Evolutionary conservation across 2,329 filamentous ascomycete species (phyloP).

Genomic region (Sarocladiaceae sp.): DNA sequence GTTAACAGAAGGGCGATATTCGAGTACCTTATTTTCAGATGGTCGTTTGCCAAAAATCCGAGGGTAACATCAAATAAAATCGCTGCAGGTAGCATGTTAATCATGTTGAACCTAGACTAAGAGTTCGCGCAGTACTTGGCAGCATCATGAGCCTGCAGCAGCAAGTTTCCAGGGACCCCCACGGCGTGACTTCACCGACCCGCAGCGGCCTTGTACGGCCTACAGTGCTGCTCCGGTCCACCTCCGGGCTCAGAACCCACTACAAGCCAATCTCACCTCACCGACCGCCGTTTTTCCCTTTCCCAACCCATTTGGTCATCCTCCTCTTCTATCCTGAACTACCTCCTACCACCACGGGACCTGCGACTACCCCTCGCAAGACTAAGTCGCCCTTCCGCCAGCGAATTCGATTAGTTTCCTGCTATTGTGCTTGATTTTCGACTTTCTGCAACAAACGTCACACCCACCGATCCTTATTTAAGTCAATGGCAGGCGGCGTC

Average conservation of each 20-base stretch:
- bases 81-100: no score
- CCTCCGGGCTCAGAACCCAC: conserved; percentile 5
- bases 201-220: background rate
- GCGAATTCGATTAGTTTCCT: no score
- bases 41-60: no score
- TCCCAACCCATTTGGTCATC: background rate
- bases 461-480: conserved; percentile 16
- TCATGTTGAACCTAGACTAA: no score
- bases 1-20: background rate
- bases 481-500: conserved; percentile 55
- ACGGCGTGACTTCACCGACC: conserved; percentile 9
- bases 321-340: no score
- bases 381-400: conserved; percentile 9
- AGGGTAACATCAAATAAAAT: no score
- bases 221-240: conserved; percentile 7
- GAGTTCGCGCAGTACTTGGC: background rate
- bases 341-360: background rate
- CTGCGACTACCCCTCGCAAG: background rate
- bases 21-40: no score
- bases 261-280: background rate
- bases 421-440: background rate
- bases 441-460: background rate
- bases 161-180: background rate
- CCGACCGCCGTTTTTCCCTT: conserved; percentile 4
- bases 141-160: background rate